Conservation (phyloP, 2,329 filamentous ascomycete genomes). For the Colletotrichum sp. region DNA sequence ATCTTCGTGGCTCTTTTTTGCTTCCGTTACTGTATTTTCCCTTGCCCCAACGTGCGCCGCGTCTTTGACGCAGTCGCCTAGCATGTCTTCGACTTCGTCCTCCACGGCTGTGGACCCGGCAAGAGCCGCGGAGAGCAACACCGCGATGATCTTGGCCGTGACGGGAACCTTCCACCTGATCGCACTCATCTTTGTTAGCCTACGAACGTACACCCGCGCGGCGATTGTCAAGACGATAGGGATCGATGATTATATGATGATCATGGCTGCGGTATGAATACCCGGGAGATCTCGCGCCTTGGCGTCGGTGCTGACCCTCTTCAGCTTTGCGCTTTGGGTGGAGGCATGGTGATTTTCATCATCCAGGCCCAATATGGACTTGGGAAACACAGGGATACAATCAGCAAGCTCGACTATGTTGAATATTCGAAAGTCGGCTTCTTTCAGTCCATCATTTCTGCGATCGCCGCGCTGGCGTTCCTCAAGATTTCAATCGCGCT, state of each 20-base stretch:
- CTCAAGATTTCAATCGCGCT: conserved; percentile 29
- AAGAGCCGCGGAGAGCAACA: conserved; percentile 30
- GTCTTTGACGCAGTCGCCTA: neutral
- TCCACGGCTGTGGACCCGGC: conserved; percentile 15
- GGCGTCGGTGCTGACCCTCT: neutral
- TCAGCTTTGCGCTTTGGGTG: conserved; percentile 30
- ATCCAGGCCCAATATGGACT: conserved; percentile 49
- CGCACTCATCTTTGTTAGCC: conserved; percentile 22
- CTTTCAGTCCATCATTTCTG: conserved; percentile 50
- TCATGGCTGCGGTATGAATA: conserved; percentile 28
- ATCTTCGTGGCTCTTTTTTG: neutral
- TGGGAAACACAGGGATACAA: conserved; percentile 46
- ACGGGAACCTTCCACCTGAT: conserved; percentile 26
- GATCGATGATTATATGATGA: conserved; percentile 32
- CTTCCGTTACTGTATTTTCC: neutral
- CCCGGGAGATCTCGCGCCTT: neutral
- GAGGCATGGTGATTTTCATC: conserved; percentile 39
- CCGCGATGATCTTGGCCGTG: conserved; percentile 26
- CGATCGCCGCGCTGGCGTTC: conserved; percentile 27
- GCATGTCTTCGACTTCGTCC: neutral
- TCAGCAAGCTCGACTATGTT: conserved; percentile 35
- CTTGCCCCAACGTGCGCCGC: neutral
- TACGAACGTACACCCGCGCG: conserved; percentile 23
- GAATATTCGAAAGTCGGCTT: conserved; percentile 46
- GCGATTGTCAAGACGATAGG: conserved; percentile 28